Evolutionary conservation across 768 basidiomycete genomes (phyloP), one percentile per base, ranked within the genome.

Genomic region (Galerina sulciceps): DNA sequence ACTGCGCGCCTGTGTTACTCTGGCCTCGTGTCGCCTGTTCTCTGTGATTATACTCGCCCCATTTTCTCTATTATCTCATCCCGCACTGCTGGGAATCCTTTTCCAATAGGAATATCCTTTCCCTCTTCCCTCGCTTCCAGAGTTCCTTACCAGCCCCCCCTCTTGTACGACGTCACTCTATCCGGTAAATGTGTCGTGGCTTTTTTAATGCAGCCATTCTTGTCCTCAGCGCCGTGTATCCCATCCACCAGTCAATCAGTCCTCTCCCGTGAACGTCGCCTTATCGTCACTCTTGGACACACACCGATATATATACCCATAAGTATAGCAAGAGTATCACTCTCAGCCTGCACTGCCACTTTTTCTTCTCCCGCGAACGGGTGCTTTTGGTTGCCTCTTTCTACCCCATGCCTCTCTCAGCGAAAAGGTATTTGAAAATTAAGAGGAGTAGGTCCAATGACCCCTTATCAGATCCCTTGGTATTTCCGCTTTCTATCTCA

Each of bases 11-110:
- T 58, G 53, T 58, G 54, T 65, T 64, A 65, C 65, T 66, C 63
- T 66, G 61, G 67, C 69, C 67, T 70, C 67, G 67, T 70, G 69
- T 61, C 45, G 20, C 42, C 50, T 58, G 14, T 58, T 60, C 45
- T 54, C 49, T 48, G 38, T 53, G 50, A 46, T 41, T 38, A 38
- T 51, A 38, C 49, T 51, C 49, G 49, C 40, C 14, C 49, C 40
- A 13, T 51, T 51, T 38, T 45, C 53, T 55, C 46, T 50, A 44
- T 35, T 47, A 37, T 47, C 45, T 38, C 35, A 17, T 23, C 44
- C 57, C 57, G 23, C 26, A n/a, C 38, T 20, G 35, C 31, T 58
- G 40, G 57, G 41, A 57, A 51, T 59, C 61, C 38, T 38, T 37
- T 46, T 46, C 35, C 34, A 48, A 22, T 58, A 50, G 57, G 58